A percentile compares a stretch with the other conserved stretches of the same genome.
Evolutionary conservation across 352 stramenopile species (phyloP).

Genomic region (Phytophthora aleatoria): DNA sequence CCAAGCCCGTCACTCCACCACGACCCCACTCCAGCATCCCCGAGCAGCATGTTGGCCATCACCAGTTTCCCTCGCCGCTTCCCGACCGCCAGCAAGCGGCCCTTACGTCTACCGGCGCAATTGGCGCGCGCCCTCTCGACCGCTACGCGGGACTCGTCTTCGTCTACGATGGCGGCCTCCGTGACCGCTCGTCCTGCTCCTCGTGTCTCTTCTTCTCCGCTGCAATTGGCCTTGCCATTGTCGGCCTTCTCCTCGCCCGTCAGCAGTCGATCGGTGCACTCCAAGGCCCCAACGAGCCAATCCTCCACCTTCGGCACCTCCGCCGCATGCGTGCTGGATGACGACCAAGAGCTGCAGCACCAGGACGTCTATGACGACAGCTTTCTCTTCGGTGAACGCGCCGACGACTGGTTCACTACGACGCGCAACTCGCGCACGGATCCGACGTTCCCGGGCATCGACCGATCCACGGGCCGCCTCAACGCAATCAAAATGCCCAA

Average conservation of each 20-base stretch:
- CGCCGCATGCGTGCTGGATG: conserved; percentile 25
- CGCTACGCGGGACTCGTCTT: conserved; percentile 14
- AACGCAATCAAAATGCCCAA: conserved; percentile 84
- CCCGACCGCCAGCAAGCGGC: conserved; percentile 71
- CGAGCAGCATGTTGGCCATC: conserved; percentile 71
- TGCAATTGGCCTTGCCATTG: conserved; percentile 1
- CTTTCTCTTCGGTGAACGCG: conserved; percentile 62
- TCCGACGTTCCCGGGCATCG: conserved; percentile 58
- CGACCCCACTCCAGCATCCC: conserved; percentile 5
- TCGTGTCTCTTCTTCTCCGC: conserved; percentile 1
- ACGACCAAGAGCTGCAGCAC: conserved; percentile 9
- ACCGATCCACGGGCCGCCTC: conserved; percentile 46
- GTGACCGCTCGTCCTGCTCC: conserved; percentile 22
- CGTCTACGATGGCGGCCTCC: conserved; percentile 30
- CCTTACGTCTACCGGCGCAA: conserved; percentile 30
- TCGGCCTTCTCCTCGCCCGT: background rate
- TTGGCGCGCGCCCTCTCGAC: conserved; percentile 16
- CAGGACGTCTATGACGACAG: conserved; percentile 59
- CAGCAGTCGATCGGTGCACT: conserved; percentile 14
- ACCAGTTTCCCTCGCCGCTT: conserved; percentile 84
- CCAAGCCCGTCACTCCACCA: background rate
- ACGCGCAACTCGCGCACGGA: conserved; percentile 60
- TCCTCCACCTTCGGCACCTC: conserved; percentile 36
- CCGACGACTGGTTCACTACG: conserved; percentile 81
- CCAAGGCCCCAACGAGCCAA: conserved; percentile 18